phyloP scores from a whole-genome alignment of 164 flowering plant genomes.

The Vitis rotundifolia region DNA sequence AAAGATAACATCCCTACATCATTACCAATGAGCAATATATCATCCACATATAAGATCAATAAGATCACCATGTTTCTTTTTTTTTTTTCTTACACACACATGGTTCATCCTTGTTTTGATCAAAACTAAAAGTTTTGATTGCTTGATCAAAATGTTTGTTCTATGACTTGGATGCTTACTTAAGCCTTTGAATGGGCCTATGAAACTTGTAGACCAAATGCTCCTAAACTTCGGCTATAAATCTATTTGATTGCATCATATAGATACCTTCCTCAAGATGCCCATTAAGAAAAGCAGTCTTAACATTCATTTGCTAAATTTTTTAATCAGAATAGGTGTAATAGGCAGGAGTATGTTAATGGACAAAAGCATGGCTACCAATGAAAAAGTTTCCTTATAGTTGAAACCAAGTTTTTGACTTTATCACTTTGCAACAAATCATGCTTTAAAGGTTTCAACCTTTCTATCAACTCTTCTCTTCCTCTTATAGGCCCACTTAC shows the following conservation, averaged over 20 bases:
- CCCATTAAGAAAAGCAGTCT: neutral
- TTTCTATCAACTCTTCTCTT: too few relatives aligned
- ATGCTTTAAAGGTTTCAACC: too few relatives aligned
- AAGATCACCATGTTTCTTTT: neutral
- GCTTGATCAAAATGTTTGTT: neutral
- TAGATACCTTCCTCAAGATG: neutral
- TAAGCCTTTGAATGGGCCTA: neutral
- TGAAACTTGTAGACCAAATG: neutral
- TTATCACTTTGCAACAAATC: too few relatives aligned
- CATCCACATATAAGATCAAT: neutral
- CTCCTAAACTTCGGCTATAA: neutral
- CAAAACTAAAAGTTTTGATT: neutral
- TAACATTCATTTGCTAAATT: neutral
- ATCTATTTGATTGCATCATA: neutral
- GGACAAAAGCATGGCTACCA: too few relatives aligned
- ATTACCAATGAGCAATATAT: too few relatives aligned
- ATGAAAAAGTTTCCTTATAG: too few relatives aligned
- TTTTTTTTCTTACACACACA: neutral
- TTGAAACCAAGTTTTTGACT: too few relatives aligned
- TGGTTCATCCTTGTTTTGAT: neutral
- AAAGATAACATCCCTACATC: neutral
- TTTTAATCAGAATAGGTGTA: constrained; percentile 4
- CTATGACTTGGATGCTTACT: neutral
- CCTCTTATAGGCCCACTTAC: too few relatives aligned
- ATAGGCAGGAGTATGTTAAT: too few relatives aligned